phyloP scores from a whole-genome alignment of 495 filamentous ascomycete genomes.

The Penicillium simplicissimum region DNA sequence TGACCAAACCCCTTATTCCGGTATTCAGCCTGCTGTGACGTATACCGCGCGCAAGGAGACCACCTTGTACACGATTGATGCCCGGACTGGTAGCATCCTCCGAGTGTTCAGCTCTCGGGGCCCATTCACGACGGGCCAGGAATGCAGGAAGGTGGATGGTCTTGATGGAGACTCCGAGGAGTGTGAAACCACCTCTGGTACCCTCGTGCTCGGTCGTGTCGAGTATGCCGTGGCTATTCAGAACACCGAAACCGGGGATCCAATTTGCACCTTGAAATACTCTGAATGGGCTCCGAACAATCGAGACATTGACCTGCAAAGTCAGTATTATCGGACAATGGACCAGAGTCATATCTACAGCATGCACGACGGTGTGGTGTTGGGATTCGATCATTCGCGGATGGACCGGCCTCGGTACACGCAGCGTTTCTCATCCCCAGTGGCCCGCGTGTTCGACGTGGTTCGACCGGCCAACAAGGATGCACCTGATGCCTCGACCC shows the following conservation, averaged over 20 bases:
- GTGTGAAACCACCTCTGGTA: slow-evolving; percentile 68
- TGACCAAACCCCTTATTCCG: slow-evolving; percentile 64
- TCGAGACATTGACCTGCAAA: slow-evolving; percentile 81
- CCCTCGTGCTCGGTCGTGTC: slow-evolving; percentile 75
- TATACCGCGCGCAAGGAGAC: slow-evolving; percentile 84
- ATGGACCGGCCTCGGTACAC: slow-evolving; percentile 58
- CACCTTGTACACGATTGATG: slow-evolving; percentile 79
- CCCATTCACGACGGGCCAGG: slow-evolving; percentile 49
- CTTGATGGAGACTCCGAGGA: slow-evolving; percentile 66
- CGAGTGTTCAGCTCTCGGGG: slow-evolving; percentile 63
- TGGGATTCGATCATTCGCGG: slow-evolving; percentile 71
- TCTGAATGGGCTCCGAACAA: slow-evolving; percentile 96
- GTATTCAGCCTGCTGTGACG: slow-evolving; percentile 67
- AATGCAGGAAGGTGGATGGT: slow-evolving; percentile 57
- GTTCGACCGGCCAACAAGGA: slow-evolving; percentile 64
- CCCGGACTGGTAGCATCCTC: slow-evolving; percentile 72
- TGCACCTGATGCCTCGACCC: slow-evolving; percentile 54
- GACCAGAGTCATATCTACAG: slow-evolving; percentile 89
- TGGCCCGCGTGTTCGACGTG: slow-evolving; percentile 89
- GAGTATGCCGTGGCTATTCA: slow-evolving; percentile 89
- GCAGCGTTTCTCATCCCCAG: slow-evolving; percentile 75
- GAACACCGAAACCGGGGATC: slow-evolving; percentile 69
- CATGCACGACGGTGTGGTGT: slow-evolving; percentile 81
- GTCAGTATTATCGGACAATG: slow-evolving; percentile 74
- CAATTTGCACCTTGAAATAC: slow-evolving; percentile 87